A percentile compares a stretch with the other conserved stretches of the same genome.
phyloP scores from a whole-genome alignment of 192 early-diverging fungal species.

The Phycomyces blakesleeanus region DNA sequence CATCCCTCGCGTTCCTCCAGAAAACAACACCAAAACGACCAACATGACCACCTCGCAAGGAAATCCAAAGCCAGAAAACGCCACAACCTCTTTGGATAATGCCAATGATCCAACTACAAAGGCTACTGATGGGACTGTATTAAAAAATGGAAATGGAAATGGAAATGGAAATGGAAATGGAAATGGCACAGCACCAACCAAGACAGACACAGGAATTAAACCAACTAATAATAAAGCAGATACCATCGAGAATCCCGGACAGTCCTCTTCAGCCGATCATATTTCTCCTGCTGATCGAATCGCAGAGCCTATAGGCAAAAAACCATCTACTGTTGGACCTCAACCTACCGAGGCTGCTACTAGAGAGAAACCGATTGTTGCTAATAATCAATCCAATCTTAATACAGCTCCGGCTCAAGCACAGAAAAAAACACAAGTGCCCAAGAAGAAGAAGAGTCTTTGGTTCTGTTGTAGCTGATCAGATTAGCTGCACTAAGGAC shows the following conservation, averaged over 20 bases:
- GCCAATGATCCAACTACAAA: no score
- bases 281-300: background rate
- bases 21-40: background rate
- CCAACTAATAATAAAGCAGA: background rate
- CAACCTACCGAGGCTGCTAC: background rate
- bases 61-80: no score
- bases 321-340: background rate
- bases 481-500: background rate
- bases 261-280: background rate
- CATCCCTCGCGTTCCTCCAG: background rate
- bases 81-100: no score
- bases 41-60: no score
- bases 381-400: no score
- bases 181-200: background rate
- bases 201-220: background rate
- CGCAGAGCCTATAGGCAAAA: background rate
- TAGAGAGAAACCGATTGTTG: no score
- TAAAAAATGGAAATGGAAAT: background rate
- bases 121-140: no score
- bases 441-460: slow-evolving; percentile 2
- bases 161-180: background rate
- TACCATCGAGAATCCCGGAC: background rate
- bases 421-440: no score
- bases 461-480: slow-evolving; percentile 16
- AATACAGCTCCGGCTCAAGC: no score